phyloP scores from a whole-genome alignment of 75 land plant genomes.

The Chamaecyparis obtusa region DNA sequence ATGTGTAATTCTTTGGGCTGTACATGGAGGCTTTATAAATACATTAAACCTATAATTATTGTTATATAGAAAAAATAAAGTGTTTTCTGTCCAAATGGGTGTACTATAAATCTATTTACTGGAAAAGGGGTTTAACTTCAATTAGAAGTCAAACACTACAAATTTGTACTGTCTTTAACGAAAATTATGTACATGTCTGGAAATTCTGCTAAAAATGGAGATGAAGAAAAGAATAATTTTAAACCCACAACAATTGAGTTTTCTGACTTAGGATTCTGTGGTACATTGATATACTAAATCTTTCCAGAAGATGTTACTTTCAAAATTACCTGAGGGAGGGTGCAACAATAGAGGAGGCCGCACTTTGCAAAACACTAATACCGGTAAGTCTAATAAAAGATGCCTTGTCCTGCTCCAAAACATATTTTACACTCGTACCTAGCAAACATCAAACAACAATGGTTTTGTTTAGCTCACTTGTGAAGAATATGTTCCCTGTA shows the following conservation, averaged over 20 bases:
- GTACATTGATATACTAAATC: background rate
- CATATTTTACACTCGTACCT: constrained; percentile 97
- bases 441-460: constrained; percentile 7
- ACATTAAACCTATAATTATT: background rate
- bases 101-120: background rate
- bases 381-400: constrained; percentile 89
- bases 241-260: background rate
- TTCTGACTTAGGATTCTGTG: background rate
- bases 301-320: background rate
- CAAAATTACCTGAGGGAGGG: constrained; percentile 82
- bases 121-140: background rate
- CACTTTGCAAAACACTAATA: constrained; percentile 95
- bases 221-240: background rate
- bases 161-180: background rate
- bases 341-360: constrained; percentile 86
- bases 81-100: background rate
- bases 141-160: background rate
- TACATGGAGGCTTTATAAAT: background rate
- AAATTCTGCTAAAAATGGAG: background rate
- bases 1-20: background rate
- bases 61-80: background rate
- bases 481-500: background rate
- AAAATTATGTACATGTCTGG: background rate
- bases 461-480: background rate
- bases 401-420: constrained; percentile 91